Conservation (phyloP, 2,329 filamentous ascomycete species). For the Apiospora koreana region DNA sequence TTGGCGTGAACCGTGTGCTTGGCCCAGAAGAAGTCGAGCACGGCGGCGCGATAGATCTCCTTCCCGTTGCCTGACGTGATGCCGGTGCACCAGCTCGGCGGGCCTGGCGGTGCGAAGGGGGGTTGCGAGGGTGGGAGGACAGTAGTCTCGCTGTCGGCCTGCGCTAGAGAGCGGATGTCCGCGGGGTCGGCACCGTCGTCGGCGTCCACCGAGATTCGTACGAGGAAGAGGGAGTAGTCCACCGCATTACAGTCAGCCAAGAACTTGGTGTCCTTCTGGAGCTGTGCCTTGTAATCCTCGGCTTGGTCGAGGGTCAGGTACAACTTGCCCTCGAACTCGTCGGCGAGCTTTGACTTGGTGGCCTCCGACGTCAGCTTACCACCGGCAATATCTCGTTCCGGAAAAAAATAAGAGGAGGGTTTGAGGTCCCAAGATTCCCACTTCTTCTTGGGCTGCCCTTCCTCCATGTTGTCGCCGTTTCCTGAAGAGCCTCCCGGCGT, state of each 20-base stretch:
- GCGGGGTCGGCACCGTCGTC: neutral
- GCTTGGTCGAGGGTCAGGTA: conserved; percentile 56
- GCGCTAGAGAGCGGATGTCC: neutral
- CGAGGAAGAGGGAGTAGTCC: conserved; percentile 75
- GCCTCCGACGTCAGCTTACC: conserved; percentile 63
- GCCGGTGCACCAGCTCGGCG: conserved; percentile 62
- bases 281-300: conserved; percentile 52
- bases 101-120: conserved; percentile 34
- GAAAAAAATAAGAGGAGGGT: conserved; percentile 74
- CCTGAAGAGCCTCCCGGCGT: neutral
- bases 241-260: conserved; percentile 65
- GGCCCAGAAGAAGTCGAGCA: conserved; percentile 79
- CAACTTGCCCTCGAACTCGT: conserved; percentile 68
- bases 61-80: conserved; percentile 61
- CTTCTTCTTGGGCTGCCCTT: conserved; percentile 33
- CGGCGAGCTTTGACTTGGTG: conserved; percentile 65
- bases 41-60: conserved; percentile 66
- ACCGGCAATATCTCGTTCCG: conserved; percentile 69
- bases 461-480: conserved; percentile 36
- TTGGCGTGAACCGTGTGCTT: conserved; percentile 69
- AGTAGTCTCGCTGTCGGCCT: conserved; percentile 12
- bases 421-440: conserved; percentile 79
- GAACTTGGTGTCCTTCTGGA: conserved; percentile 64
- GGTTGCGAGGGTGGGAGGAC: conserved; percentile 28
- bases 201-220: conserved; percentile 43